Percentiles rank a stretch among this genome's conserved stretches.
phyloP scores from a whole-genome alignment of 148 eudicot genomes.

The Chenopodium quinoa region DNA sequence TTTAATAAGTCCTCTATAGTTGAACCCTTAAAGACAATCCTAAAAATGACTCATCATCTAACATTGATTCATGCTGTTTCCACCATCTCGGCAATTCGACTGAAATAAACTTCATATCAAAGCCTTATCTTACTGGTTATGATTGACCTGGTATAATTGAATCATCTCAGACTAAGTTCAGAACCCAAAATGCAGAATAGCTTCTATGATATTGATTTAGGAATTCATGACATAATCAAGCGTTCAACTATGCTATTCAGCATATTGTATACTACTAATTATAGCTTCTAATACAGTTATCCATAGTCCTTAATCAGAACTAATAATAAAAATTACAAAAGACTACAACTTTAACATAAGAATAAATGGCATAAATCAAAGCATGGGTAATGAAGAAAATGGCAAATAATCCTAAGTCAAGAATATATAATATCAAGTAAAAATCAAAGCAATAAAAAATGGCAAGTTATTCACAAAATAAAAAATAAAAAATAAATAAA shows the following conservation, averaged over 20 bases:
- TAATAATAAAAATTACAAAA: background rate
- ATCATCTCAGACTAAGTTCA: background rate
- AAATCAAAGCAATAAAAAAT: no score
- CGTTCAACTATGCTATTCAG: no score
- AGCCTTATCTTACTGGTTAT: background rate
- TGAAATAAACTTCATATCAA: background rate
- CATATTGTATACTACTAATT: no score
- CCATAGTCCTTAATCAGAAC: no score
- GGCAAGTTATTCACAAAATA: no score
- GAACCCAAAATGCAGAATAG: background rate
- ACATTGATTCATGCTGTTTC: background rate
- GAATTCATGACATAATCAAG: no score
- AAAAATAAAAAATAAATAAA: no score
- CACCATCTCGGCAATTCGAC: background rate
- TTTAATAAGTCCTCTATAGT: background rate
- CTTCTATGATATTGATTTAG: background rate
- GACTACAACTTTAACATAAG: conserved; percentile 11
- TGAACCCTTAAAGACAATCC: background rate
- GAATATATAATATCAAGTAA: no score
- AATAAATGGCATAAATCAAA: background rate
- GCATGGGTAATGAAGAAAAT: no score
- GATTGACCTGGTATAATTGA: background rate
- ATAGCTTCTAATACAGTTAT: no score
- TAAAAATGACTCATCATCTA: background rate
- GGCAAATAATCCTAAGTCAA: no score